phyloP scores from a whole-genome alignment of 1,139 yeast species.

The Meyerozyma carpophila region DNA sequence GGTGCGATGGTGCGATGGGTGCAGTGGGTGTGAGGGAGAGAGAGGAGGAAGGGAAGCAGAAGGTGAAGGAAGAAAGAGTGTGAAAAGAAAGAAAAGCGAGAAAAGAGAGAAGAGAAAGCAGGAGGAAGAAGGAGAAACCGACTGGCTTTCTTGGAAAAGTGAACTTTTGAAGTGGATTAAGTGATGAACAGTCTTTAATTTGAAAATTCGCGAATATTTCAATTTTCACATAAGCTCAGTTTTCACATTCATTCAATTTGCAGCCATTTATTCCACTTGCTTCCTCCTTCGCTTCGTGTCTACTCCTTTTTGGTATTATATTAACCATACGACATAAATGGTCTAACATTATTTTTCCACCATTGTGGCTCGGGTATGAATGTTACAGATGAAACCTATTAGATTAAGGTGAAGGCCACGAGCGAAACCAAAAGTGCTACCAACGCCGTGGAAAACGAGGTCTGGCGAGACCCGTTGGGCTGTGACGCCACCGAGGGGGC shows the following conservation, averaged over 20 bases:
- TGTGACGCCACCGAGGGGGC: neutral
- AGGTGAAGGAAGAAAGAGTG: neutral
- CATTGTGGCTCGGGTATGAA: neutral
- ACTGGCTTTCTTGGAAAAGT: too few relatives aligned
- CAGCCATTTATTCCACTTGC: neutral
- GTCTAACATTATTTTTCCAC: neutral
- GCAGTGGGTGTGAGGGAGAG: neutral
- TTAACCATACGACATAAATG: constrained; percentile 1
- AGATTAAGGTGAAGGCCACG: neutral
- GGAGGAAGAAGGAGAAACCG: neutral
- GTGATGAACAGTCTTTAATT: too few relatives aligned
- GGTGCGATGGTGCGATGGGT: too few relatives aligned
- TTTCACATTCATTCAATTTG: neutral
- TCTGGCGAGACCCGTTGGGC: neutral
- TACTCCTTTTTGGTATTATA: neutral
- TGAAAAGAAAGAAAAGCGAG: too few relatives aligned
- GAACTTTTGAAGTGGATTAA: too few relatives aligned
- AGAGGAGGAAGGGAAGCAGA: neutral
- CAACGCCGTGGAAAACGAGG: neutral
- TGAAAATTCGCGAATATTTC: neutral
- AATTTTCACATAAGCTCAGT: neutral
- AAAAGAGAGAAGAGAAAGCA: neutral
- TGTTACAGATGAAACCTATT: neutral
- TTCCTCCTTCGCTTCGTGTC: neutral
- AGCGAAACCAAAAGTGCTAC: neutral